Evolutionary conservation across 192 early-diverging fungal species (phyloP).

Genomic region (Backusella tarrabulga): DNA sequence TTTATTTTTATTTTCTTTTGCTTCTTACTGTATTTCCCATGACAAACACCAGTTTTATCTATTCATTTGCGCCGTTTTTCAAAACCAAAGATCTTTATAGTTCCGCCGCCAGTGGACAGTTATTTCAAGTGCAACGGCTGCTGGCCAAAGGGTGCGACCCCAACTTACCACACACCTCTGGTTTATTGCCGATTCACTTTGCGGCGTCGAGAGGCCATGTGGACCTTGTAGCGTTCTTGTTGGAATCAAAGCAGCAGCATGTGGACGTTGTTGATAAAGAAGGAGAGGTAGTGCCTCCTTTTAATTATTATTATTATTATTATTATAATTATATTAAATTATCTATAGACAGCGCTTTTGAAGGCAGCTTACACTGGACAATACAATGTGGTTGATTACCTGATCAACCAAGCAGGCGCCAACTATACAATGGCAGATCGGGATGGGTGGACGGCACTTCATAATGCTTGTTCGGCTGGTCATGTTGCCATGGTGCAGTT

Average conservation of each 20-base stretch:
- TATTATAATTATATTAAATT: background rate
- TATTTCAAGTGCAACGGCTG: background rate
- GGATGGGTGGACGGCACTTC: slow-evolving; percentile 75
- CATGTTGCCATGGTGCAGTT: slow-evolving; percentile 46
- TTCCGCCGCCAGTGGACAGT: background rate
- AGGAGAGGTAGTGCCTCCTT: slow-evolving; percentile 45
- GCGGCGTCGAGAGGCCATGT: slow-evolving; percentile 54
- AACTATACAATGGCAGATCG: slow-evolving; percentile 56
- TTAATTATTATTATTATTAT: background rate
- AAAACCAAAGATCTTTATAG: background rate
- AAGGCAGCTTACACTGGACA: slow-evolving; percentile 69
- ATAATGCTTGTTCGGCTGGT: slow-evolving; percentile 64
- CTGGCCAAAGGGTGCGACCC: background rate
- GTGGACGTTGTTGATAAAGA: slow-evolving; percentile 62
- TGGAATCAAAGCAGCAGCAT: slow-evolving; percentile 51
- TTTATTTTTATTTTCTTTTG: background rate
- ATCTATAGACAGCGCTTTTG: slow-evolving; percentile 57
- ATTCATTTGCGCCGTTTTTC: background rate
- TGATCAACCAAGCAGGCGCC: slow-evolving; percentile 50
- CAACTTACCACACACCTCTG: slow-evolving; percentile 25
- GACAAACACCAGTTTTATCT: background rate
- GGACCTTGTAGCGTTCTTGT: slow-evolving; percentile 48
- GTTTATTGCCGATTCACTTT: slow-evolving; percentile 55
- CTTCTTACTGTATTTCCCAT: background rate
- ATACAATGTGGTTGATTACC: slow-evolving; percentile 47